phyloP scores from a whole-genome alignment of 2,329 filamentous ascomycete species.

The Exophiala oligosperma region DNA sequence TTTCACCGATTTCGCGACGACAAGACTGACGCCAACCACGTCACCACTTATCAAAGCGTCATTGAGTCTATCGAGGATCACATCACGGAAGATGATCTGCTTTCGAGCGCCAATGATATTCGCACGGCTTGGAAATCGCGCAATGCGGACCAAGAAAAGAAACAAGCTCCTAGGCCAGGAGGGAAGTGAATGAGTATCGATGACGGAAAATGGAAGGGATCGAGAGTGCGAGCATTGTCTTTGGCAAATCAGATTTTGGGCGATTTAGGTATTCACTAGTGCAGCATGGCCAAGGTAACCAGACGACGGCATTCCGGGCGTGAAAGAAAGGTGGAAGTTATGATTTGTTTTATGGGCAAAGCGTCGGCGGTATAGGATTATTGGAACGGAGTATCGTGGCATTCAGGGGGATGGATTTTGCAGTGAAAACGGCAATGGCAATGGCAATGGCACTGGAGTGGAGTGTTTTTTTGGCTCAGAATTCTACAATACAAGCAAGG shows the following conservation, averaged over 20 bases:
- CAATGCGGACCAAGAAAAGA: slow-evolving; percentile 31
- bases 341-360: too few species aligned
- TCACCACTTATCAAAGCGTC: slow-evolving; percentile 78
- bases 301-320: too few species aligned
- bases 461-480: too few species aligned
- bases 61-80: slow-evolving; percentile 85
- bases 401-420: too few species aligned
- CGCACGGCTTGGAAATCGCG: slow-evolving; percentile 76
- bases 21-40: slow-evolving; percentile 88
- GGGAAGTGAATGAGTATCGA: background rate
- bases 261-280: too few species aligned
- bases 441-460: too few species aligned
- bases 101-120: slow-evolving; percentile 68
- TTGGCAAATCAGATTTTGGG: background rate
- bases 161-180: slow-evolving; percentile 1
- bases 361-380: too few species aligned
- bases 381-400: too few species aligned
- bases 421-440: too few species aligned
- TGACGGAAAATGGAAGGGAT: background rate
- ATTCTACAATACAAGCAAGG: too few species aligned
- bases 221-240: background rate
- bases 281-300: too few species aligned
- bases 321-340: too few species aligned
- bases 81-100: slow-evolving; percentile 79
- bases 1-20: slow-evolving; percentile 90